Percentiles rank a stretch among this genome's conserved stretches.
phyloP scores from a whole-genome alignment of 441 rosid genomes.

The Eruca vesicaria region DNA sequence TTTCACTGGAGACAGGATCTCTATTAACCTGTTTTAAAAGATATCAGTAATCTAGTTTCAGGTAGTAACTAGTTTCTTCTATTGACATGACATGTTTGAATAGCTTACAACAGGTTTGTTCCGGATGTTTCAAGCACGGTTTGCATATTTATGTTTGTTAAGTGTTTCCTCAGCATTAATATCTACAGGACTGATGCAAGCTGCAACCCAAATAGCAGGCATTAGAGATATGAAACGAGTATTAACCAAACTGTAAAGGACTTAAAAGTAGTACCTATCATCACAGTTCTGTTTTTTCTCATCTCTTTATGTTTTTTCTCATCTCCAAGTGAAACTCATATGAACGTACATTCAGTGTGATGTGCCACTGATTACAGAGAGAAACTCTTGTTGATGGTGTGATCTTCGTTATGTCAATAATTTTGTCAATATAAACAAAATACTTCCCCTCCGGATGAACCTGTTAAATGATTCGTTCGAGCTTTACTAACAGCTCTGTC shows the following conservation, averaged over 20 bases:
- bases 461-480: constrained; percentile 36
- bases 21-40: constrained; percentile 65
- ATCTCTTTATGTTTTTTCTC: constrained; percentile 99
- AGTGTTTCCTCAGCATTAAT: constrained; percentile 96
- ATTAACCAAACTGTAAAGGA: background rate
- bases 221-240: background rate
- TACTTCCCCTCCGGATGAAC: constrained; percentile 98
- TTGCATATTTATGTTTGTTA: constrained; percentile 97
- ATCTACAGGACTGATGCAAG: constrained; percentile 69
- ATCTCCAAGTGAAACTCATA: constrained; percentile 97
- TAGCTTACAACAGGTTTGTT: constrained; percentile 95
- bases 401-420: no score
- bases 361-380: no score
- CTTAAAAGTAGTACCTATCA: constrained; percentile 76
- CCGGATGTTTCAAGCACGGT: constrained; percentile 97
- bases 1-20: constrained; percentile 95
- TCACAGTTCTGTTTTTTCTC: constrained; percentile 96
- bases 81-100: background rate
- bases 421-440: no score
- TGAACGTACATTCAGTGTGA: no score
- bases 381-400: no score
- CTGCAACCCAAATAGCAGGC: constrained; percentile 9
- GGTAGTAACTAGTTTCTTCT: background rate
- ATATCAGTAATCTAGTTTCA: background rate
- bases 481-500: background rate